These are phyloP conservation scores for Leptographium flavum DNA, from an alignment of 2,329 filamentous ascomycete species.

Conservation along the genomic window DNA sequence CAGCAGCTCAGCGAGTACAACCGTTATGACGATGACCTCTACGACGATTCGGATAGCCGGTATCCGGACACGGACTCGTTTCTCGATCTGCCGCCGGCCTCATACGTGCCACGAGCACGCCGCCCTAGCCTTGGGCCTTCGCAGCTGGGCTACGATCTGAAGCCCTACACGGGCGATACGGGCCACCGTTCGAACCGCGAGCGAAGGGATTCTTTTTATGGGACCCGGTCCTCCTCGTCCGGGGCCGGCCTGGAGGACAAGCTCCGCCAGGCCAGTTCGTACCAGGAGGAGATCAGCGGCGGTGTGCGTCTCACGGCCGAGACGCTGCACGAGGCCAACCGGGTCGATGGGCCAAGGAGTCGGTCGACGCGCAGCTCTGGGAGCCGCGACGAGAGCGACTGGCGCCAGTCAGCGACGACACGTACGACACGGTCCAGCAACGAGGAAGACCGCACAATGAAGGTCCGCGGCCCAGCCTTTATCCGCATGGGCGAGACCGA, in stretches of 20 bases:
- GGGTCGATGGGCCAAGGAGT: constrained; percentile 34
- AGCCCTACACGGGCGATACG: constrained; percentile 25
- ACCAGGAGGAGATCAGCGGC: constrained; percentile 39
- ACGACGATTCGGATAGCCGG: constrained; percentile 19
- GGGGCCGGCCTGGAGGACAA: constrained; percentile 25
- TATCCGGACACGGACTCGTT: constrained; percentile 15
- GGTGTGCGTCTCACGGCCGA: constrained; percentile 39
- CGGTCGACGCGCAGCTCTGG: constrained; percentile 42
- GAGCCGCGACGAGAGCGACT: constrained; percentile 51
- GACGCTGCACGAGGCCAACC: constrained; percentile 34
- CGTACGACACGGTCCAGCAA: constrained; percentile 42
- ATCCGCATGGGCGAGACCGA: constrained; percentile 42
- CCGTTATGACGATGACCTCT: constrained; percentile 22
- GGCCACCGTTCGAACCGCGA: constrained; percentile 13
- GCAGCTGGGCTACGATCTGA: constrained; percentile 19
- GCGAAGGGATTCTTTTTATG: constrained; percentile 28
- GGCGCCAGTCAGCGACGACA: constrained; percentile 45
- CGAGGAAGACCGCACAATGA: constrained; percentile 48
- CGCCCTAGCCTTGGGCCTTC: constrained; percentile 20
- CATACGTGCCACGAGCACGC: constrained; percentile 10
- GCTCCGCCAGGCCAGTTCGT: constrained; percentile 27
- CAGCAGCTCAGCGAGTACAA: constrained; percentile 15
- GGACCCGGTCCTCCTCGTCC: constrained; percentile 17
- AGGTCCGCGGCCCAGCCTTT: constrained; percentile 39
- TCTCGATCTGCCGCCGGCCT: constrained; percentile 17